These are phyloP conservation scores for Aquilaria malaccensis DNA, from an alignment of 345 rosid genomes.

Conservation along the genomic window DNA sequence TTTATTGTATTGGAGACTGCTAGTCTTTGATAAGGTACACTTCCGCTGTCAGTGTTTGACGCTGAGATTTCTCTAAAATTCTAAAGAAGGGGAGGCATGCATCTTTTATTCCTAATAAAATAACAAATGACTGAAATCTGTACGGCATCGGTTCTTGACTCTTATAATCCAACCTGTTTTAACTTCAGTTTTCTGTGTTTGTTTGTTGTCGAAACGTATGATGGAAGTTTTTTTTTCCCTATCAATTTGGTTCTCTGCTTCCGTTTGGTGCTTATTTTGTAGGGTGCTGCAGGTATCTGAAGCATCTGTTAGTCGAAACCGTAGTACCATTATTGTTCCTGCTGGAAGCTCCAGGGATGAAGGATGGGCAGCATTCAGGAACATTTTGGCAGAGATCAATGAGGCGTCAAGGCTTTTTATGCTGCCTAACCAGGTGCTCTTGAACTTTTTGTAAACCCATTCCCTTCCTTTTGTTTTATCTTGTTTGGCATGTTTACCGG, in stretches of 20 bases:
- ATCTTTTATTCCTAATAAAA: too few species aligned
- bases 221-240: background rate
- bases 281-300: slow-evolving; percentile 62
- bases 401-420: slow-evolving; percentile 74
- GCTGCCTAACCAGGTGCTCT: slow-evolving; percentile 66
- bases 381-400: slow-evolving; percentile 80
- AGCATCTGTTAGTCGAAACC: slow-evolving; percentile 92
- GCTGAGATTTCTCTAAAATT: too few species aligned
- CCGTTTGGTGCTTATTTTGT: too few species aligned
- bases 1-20: too few species aligned
- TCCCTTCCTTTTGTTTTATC: slow-evolving; percentile 2
- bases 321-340: slow-evolving; percentile 94
- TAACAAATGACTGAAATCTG: too few species aligned
- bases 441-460: background rate
- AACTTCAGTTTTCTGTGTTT: background rate
- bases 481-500: slow-evolving; percentile 12
- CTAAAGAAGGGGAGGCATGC: too few species aligned
- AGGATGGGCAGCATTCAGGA: slow-evolving; percentile 98
- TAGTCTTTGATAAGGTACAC: too few species aligned
- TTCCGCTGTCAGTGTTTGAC: too few species aligned
- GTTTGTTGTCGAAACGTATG: background rate
- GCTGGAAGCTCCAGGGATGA: slow-evolving; percentile 84
- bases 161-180: too few species aligned
- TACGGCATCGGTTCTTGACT: too few species aligned
- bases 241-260: too few species aligned